These are phyloP conservation scores for Diaporthe ampelina DNA, from an alignment of 2,329 filamentous ascomycete species.

Conservation along the genomic window DNA sequence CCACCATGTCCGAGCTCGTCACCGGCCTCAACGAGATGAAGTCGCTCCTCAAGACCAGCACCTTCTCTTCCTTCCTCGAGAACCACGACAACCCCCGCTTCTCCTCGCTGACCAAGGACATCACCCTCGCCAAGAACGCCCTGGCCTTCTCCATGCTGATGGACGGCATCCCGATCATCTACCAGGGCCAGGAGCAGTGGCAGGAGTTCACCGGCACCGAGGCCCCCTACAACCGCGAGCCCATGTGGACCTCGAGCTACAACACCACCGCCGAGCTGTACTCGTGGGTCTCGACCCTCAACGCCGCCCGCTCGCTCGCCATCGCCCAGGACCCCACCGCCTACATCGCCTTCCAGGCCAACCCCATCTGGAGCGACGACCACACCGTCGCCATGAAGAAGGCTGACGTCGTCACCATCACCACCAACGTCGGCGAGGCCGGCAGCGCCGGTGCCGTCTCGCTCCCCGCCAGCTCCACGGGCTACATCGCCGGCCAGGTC, in stretches of 20 bases:
- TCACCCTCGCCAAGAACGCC: slow-evolving; percentile 23
- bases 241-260: slow-evolving; percentile 69
- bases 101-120: slow-evolving; percentile 7
- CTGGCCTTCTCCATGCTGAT: slow-evolving; percentile 26
- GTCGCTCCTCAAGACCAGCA: slow-evolving; percentile 46
- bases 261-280: slow-evolving; percentile 62
- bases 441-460: not conserved
- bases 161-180: slow-evolving; percentile 74
- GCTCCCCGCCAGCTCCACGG: slow-evolving; percentile 17
- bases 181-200: slow-evolving; percentile 76
- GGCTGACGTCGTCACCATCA: slow-evolving; percentile 6
- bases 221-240: slow-evolving; percentile 68
- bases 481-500: slow-evolving; percentile 10
- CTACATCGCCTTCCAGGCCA: slow-evolving; percentile 23
- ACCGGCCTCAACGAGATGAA: slow-evolving; percentile 42
- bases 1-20: slow-evolving; percentile 51
- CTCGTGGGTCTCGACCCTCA: slow-evolving; percentile 55
- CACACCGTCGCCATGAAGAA: slow-evolving; percentile 29
- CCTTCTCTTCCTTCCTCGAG: slow-evolving; percentile 63
- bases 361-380: slow-evolving; percentile 22
- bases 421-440: slow-evolving; percentile 21
- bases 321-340: slow-evolving; percentile 40
- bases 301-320: slow-evolving; percentile 48
- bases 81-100: slow-evolving; percentile 67
- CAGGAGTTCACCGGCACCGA: slow-evolving; percentile 56